A percentile compares a stretch with the other conserved stretches of the same genome.
These are phyloP conservation scores for Quercus gilva DNA, from an alignment of 306 rosid genomes.

Conservation along the genomic window DNA sequence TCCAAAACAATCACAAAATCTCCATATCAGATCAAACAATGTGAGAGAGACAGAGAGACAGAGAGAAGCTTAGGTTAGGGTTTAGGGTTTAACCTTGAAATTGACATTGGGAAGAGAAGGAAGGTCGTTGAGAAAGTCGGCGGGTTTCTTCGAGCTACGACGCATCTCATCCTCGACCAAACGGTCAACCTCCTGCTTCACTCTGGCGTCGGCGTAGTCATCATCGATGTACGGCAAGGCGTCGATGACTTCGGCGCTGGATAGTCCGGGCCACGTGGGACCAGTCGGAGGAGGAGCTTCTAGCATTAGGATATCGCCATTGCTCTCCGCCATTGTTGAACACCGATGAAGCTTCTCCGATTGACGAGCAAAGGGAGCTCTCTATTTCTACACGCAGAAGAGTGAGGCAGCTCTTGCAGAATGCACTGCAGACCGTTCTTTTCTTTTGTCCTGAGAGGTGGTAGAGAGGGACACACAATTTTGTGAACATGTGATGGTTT, in stretches of 20 bases:
- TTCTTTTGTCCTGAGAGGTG: too few relatives aligned
- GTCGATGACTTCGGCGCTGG: constrained; percentile 67
- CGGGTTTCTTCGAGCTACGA: constrained; percentile 75
- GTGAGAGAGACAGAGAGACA: too few relatives aligned
- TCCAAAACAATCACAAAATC: too few relatives aligned
- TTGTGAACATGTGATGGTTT: background rate
- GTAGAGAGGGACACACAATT: too few relatives aligned
- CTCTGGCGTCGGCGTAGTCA: constrained; percentile 67
- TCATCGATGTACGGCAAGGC: constrained; percentile 95
- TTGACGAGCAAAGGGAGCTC: too few relatives aligned
- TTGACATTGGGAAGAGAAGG: constrained; percentile 75
- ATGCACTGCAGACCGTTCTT: too few relatives aligned
- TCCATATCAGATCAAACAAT: too few relatives aligned
- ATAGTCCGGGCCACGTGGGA: constrained; percentile 39
- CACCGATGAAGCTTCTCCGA: too few relatives aligned
- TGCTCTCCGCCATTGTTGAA: constrained; percentile 42
- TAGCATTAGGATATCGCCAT: constrained; percentile 61
- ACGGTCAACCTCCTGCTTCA: constrained; percentile 83
- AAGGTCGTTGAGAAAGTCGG: constrained; percentile 88
- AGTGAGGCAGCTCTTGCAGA: too few relatives aligned
- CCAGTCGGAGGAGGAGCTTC: constrained; percentile 67
- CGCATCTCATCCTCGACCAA: constrained; percentile 93
- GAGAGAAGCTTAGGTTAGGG: background rate
- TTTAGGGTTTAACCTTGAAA: constrained; percentile 44
- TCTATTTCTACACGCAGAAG: too few relatives aligned